Evolutionary conservation across 192 early-diverging fungal species (phyloP).

Genomic region (Podila clonocystis): DNA sequence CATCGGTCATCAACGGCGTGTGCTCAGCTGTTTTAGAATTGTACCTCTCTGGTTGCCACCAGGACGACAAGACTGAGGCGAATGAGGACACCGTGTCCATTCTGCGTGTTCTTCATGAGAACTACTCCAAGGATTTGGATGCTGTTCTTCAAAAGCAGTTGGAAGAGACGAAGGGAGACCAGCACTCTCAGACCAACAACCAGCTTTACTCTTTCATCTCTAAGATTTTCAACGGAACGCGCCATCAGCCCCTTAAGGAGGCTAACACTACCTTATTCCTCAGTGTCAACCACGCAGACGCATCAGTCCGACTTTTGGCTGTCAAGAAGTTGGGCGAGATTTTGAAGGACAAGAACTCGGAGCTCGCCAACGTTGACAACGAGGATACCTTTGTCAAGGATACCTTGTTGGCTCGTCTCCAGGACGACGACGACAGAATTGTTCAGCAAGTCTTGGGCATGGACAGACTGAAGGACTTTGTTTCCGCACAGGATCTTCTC

Average conservation of each 20-base stretch:
- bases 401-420: conserved; percentile 58
- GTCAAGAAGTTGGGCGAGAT: conserved; percentile 72
- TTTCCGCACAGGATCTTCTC: conserved; percentile 33
- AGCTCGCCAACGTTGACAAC: conserved; percentile 27
- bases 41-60: conserved; percentile 33
- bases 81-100: conserved; percentile 31
- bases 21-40: conserved; percentile 48
- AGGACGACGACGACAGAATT: conserved; percentile 62
- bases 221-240: conserved; percentile 62
- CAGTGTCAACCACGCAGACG: conserved; percentile 79
- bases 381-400: conserved; percentile 56
- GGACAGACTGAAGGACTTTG: conserved; percentile 22
- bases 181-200: conserved; percentile 25
- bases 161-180: conserved; percentile 26
- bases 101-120: conserved; percentile 48
- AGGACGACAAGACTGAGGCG: conserved; percentile 19
- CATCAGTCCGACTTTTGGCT: conserved; percentile 74
- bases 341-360: conserved; percentile 52
- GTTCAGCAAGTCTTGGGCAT: conserved; percentile 54
- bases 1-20: conserved; percentile 38
- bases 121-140: conserved; percentile 57
- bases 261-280: conserved; percentile 84
- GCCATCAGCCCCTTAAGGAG: conserved; percentile 70
- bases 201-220: conserved; percentile 66
- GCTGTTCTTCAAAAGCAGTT: conserved; percentile 52